Conservation (phyloP, 2,329 filamentous ascomycete species). For the Pseudogymnoascus sp. region DNA sequence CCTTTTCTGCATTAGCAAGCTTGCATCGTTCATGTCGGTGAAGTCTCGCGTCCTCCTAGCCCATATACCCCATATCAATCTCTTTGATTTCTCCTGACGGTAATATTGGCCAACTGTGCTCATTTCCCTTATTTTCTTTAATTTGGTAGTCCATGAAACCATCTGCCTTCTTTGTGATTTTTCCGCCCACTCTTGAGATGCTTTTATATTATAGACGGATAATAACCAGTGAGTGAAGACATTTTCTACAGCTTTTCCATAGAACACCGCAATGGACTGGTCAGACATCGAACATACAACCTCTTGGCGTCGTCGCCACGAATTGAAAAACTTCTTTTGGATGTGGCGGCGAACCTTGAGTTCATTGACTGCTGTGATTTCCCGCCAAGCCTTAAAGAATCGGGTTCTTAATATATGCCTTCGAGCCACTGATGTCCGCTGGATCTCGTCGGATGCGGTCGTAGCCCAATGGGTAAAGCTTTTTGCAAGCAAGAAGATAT, state of each 20-base stretch:
- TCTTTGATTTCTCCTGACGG: not conserved
- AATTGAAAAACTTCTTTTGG: constrained; percentile 42
- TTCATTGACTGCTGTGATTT: constrained; percentile 42
- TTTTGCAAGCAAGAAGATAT: constrained; percentile 56
- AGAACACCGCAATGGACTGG: constrained; percentile 25
- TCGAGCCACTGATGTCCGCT: constrained; percentile 58
- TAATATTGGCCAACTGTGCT: not conserved
- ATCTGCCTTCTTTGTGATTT: constrained; percentile 16
- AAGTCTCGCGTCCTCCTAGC: not conserved
- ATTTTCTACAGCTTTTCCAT: constrained; percentile 23
- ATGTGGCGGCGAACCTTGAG: constrained; percentile 42
- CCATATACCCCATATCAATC: not conserved
- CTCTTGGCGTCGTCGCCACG: constrained; percentile 33
- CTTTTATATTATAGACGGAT: constrained; percentile 25
- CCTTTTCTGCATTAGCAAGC: not conserved
- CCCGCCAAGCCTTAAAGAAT: constrained; percentile 62
- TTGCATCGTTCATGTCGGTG: not conserved
- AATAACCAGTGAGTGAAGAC: constrained; percentile 27
- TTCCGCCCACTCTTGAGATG: constrained; percentile 14
- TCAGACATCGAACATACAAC: constrained; percentile 17
- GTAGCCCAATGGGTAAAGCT: constrained; percentile 63
- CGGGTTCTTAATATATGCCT: constrained; percentile 61
- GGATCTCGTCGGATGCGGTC: constrained; percentile 53
- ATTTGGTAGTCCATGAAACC: constrained; percentile 18
- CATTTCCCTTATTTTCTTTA: constrained; percentile 4